Conservation (phyloP, 2,329 filamentous ascomycete genomes). For the Monosporascus ibericus region DNA sequence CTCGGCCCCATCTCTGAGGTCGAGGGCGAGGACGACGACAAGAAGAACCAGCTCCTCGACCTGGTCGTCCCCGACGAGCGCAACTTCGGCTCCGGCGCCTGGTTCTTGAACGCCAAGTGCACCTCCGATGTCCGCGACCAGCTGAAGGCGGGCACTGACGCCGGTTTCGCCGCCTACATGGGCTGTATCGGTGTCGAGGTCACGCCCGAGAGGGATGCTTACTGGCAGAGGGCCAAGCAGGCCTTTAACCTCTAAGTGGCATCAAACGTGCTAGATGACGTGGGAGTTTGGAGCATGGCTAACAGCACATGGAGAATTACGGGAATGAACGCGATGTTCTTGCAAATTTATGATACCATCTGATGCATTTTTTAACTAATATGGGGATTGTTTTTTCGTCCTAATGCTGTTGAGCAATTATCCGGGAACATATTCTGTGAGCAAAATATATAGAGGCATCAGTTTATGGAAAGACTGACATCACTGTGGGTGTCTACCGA, state of each 20-base stretch:
- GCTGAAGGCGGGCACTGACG: constrained; percentile 32
- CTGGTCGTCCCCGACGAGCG: constrained; percentile 42
- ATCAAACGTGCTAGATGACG: neutral
- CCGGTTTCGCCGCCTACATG: constrained; percentile 41
- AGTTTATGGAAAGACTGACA: no score
- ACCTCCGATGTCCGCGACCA: constrained; percentile 20
- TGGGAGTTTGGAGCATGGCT: no score
- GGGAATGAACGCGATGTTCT: no score
- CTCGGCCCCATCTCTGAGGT: constrained; percentile 17
- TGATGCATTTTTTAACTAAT: no score
- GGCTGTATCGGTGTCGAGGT: constrained; percentile 36
- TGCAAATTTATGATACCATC: no score
- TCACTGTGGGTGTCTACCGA: no score
- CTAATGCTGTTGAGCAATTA: no score
- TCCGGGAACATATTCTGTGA: no score
- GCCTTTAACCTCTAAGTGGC: neutral
- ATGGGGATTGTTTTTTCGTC: no score
- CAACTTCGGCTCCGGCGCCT: constrained; percentile 48
- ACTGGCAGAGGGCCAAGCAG: neutral
- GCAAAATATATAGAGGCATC: no score
- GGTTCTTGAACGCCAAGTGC: constrained; percentile 45
- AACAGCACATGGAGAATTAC: no score
- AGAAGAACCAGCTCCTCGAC: constrained; percentile 35
- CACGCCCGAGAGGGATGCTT: constrained; percentile 1
- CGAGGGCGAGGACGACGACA: constrained; percentile 13